Percentiles rank a stretch among this genome's conserved stretches.
Evolutionary conservation across 1,284 basidiomycete species (phyloP).

Genomic region (Pisolithus thermaeus): DNA sequence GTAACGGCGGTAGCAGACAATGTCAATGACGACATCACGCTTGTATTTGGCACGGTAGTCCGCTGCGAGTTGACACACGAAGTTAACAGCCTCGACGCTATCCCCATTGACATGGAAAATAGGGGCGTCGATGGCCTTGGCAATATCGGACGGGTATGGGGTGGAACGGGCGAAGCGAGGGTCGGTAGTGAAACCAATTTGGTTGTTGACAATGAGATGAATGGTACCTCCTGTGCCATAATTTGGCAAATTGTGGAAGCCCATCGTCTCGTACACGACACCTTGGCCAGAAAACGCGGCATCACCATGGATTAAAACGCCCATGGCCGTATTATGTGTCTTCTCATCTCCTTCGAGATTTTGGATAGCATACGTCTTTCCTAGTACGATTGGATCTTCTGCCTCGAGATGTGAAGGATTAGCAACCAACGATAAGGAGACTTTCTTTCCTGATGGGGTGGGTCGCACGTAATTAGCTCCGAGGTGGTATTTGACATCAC

Average conservation of each 20-base stretch:
- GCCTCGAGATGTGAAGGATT: slow-evolving; percentile 99
- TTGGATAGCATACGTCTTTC: slow-evolving; percentile 96
- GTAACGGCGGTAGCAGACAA: slow-evolving; percentile 98
- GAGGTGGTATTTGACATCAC: slow-evolving; percentile 99
- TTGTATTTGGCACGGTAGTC: slow-evolving; percentile 99
- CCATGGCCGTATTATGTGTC: slow-evolving; percentile 81
- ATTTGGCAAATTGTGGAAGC: slow-evolving; percentile 91
- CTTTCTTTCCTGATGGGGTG: slow-evolving; percentile 97
- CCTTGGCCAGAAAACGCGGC: slow-evolving; percentile 99
- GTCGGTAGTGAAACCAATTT: slow-evolving; percentile 99
- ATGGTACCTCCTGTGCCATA: slow-evolving; percentile 99
- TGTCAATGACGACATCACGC: slow-evolving; percentile 98
- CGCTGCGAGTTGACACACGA: slow-evolving; percentile 95
- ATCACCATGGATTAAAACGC: slow-evolving; percentile 94
- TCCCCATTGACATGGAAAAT: slow-evolving; percentile 99
- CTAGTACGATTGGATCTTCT: slow-evolving; percentile 95
- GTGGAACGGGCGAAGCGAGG: slow-evolving; percentile 97
- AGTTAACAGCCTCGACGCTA: slow-evolving; percentile 97
- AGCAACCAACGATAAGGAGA: slow-evolving; percentile 94
- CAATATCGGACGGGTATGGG: slow-evolving; percentile 98
- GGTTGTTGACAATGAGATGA: slow-evolving; percentile 99
- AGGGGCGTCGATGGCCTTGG: slow-evolving; percentile 96
- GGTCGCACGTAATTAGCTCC: slow-evolving; percentile 99
- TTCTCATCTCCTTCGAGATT: slow-evolving; percentile 88
- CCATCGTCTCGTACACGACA: slow-evolving; percentile 99